Base-by-base conservation (phyloP, 352 stramenopile species). In the Globisporangium recalcitrans region DNA sequence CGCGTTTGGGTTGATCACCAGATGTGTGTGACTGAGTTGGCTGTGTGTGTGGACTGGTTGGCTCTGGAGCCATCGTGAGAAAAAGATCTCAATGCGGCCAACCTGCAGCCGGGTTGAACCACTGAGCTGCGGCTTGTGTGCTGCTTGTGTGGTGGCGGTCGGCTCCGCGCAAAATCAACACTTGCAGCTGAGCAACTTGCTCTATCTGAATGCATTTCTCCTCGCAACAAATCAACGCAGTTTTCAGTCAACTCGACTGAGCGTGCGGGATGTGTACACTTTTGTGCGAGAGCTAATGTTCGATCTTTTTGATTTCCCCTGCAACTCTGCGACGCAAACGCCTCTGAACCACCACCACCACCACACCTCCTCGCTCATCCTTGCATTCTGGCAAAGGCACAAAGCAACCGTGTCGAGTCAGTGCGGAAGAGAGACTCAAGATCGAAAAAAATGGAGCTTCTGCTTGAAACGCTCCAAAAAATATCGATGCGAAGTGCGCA, bases 401-500 rank as follows among this genome's bases (percentile, higher is more conserved):
- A n/a, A 6, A 19, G 4, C 34, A 16, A 19, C 5, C 13, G 13
- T 42, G 36, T 44, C 36, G 31, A 47, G 31, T 49, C 27, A 44
- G 51, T 24, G 51, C 31, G 51, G 53, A 46, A 32, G 32, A 47
- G 32, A 4, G 19, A 19, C 9, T 22, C 24, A 13, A 7, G 32
- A 27, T 38, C 29, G 26, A 58, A 58, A 58, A 58, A 58, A 58
- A 40, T 29, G 32, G 52, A 44, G 29, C 36, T 14, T 9, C 11
- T 19, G 16, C 19, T 44, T 44, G 51, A 59, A 59, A 49, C 53
- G 21, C 53, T 59, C 53, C 53, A 59, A 59, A 58, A 58, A 59
- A 59, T 42, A 56, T 59, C 31, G 53, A 59, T 21, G 24, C 13
- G 11, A 24, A 6, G n/a, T 7, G 34, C 34, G 32, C 21, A 59